Evolutionary conservation across 768 basidiomycete genomes (phyloP), one percentile per base, ranked within the genome.

Genomic region (Lyophyllum decastes): DNA sequence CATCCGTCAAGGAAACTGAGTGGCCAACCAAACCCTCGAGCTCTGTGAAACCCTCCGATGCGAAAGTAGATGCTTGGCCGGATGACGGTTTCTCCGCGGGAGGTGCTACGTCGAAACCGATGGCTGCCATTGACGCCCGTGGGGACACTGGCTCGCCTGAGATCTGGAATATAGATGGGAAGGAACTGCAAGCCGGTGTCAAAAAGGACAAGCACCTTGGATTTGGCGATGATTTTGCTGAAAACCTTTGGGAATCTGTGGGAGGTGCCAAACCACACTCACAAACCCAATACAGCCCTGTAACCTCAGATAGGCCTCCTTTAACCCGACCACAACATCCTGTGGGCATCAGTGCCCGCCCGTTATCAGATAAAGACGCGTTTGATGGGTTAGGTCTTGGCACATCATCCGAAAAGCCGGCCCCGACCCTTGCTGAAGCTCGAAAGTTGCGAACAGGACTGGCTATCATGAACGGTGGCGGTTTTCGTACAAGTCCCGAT

Each of bases 391-490:
- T 94, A 46, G 90, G 84, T 8, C 67, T 89, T 21, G 69, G 72
- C 57, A 66, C 72, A 26, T 70, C 78, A n/a, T 64, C 72, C 25
- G 76, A 74, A 22, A 77, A 75, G 50, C 76, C 82, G 2, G 76
- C 82, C 19, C 88, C 86, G 19, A 92, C 91, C 2, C 76, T 93
- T 4, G 91, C 84, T 11, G 90, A 92, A 66, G 90, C 88, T 33
- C 78, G 89, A 43, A 87, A 86, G 66, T 68, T 88, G 54, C 79
- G 88, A 50, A 90, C 89, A 12, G 89, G 90, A 7, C 65, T 90
- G 40, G 88, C 86, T n/a, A 76, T 78, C 25, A 78, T 79, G 69
- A 75, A 76, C 52, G 73, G 71, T 46, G 72, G 60, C 50, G 64
- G 66, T 35, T 64, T 65, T 45, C 70, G 66, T 55, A 66, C 67